A percentile compares a stretch with the other conserved stretches of the same genome.
phyloP scores from a whole-genome alignment of 148 eudicot species.

The Heliosperma pusillum region DNA sequence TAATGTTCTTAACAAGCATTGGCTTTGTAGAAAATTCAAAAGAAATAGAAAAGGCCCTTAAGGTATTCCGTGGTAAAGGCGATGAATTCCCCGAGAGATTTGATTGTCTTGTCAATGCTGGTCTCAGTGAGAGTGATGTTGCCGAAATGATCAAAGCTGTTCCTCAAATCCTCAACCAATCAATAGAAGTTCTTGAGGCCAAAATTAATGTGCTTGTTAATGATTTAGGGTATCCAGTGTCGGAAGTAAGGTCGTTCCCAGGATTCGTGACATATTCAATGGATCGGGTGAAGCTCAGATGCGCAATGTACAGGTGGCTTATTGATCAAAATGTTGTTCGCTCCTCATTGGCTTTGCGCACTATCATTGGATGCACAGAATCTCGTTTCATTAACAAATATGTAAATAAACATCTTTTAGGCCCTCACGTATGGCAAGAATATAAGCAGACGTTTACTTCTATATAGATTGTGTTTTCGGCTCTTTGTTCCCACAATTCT shows the following conservation, averaged over 20 bases:
- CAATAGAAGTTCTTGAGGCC: conserved; percentile 40
- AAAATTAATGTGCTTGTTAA: conserved; percentile 58
- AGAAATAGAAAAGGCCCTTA: conserved; percentile 60
- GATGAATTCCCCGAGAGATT: no score
- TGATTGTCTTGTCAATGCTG: conserved; percentile 62
- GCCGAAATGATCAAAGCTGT: conserved; percentile 40
- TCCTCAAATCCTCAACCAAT: conserved; percentile 60
- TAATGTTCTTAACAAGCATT: conserved; percentile 48
- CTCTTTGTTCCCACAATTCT: not conserved
- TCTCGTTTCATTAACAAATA: conserved; percentile 35
- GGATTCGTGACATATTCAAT: conserved; percentile 37
- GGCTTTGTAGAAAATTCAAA: conserved; percentile 60
- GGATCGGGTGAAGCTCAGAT: conserved; percentile 59
- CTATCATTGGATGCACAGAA: conserved; percentile 46
- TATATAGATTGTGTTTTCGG: conserved; percentile 3
- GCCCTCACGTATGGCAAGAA: conserved; percentile 49
- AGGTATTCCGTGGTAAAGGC: conserved; percentile 59
- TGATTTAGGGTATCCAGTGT: no score
- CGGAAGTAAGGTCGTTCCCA: conserved; percentile 49
- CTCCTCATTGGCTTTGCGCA: conserved; percentile 44
- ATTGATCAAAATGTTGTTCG: conserved; percentile 33
- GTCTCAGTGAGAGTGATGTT: conserved; percentile 47
- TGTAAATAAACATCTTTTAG: conserved; percentile 57
- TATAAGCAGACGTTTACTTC: conserved; percentile 40
- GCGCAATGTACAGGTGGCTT: no score